Base-by-base conservation (phyloP, 495 filamentous ascomycete species). In the Penicillium lagena region DNA sequence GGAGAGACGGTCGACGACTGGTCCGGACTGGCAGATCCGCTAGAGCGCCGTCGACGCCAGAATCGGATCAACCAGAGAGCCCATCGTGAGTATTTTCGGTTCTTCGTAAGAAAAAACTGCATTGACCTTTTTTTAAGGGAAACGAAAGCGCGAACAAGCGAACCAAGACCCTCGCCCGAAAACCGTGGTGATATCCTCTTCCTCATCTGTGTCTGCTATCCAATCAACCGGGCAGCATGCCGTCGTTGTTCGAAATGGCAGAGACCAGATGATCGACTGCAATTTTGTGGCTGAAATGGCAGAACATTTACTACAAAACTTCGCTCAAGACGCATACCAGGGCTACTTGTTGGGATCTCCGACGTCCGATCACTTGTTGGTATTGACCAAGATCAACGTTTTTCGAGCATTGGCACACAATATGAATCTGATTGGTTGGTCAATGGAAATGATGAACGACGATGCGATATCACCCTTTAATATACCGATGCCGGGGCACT, bases 11-110 rank as follows among this genome's bases (percentile, higher is more conserved):
- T 32, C 7, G 69, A 75, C 43, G 60, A 68, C 30, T 72, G 71
- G 71, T 46, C 57, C 1, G 68, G 63, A 1, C 35, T 66, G 11
- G 59, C 58, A 2, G 66, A 70, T 39, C 53, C 60, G 2, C 58
- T 58, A 33, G 70, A 73, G 43, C 53, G 71, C 2, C 55, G 69
- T 30, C 45, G 59, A 36, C 47, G 60, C 29, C 71, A 75, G 50
- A 75, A 75, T 49, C 57, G 71, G 10, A 38, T 72, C 12, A 70
- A 72, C 42, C 69, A 75, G 49, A 50, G 69, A 38, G 68, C 69
- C 13, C 62, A 55, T 39, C 55, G 70, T 71, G 37, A 46, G 63
- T 13, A 46, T 39, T 49, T 47, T 15, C 12, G 9, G 4, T 22
- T 29, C 17, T 33, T 22, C 12, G 17, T 30, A 13, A 11, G 33